Conservation (phyloP, 768 basidiomycete species). For the Boletus speciosus region DNA sequence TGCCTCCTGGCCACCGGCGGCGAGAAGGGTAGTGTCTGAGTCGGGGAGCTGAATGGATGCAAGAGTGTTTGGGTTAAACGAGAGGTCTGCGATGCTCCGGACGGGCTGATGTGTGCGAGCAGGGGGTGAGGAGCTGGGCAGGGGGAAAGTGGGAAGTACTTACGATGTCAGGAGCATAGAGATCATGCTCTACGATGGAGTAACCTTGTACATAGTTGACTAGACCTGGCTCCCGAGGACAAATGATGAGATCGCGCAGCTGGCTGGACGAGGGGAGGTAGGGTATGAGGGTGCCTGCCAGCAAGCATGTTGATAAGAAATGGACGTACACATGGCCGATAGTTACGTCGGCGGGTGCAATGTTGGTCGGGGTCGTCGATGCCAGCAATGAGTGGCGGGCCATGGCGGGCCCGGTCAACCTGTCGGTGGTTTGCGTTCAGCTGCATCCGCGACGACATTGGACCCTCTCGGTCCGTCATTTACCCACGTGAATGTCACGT, state of each 20-base stretch:
- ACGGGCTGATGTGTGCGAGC: conserved; percentile 35
- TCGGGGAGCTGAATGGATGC: conserved; percentile 51
- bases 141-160: conserved; percentile 22
- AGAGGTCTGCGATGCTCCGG: conserved; percentile 48
- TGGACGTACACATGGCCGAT: conserved; percentile 62
- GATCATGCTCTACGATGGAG: conserved; percentile 60
- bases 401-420: conserved; percentile 32
- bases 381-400: conserved; percentile 45
- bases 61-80: conserved; percentile 63
- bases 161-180: conserved; percentile 46
- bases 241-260: conserved; percentile 74
- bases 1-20: conserved; percentile 70
- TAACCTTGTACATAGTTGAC: conserved; percentile 57
- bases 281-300: conserved; percentile 11
- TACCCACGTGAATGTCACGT: conserved; percentile 24
- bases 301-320: neutral
- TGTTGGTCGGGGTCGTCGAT: conserved; percentile 39
- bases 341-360: conserved; percentile 42
- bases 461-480: conserved; percentile 14
- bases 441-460: neutral
- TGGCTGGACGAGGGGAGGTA: conserved; percentile 44
- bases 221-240: conserved; percentile 61
- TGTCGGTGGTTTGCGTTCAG: conserved; percentile 10
- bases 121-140: conserved; percentile 13
- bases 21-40: conserved; percentile 57